phyloP scores from a whole-genome alignment of 129 eudicot species.

The Arctium minus region DNA sequence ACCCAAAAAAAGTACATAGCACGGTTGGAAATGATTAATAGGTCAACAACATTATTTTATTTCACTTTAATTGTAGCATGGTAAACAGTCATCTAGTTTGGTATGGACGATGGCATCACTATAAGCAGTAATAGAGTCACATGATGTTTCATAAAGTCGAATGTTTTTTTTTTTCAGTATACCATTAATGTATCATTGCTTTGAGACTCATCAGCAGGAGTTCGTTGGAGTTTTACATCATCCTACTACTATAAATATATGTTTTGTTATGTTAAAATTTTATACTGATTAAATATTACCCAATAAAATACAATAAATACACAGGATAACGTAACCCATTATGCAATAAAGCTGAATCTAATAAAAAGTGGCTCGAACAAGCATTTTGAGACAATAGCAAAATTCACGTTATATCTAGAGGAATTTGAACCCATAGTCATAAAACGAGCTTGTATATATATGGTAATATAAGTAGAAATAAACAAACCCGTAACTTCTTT shows the following conservation, averaged over 20 bases:
- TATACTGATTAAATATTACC: not conserved
- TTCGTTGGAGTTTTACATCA: not conserved
- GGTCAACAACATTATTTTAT: not conserved
- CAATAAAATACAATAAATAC: not conserved
- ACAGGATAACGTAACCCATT: not conserved
- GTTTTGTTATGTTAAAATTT: not conserved
- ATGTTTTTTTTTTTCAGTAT: not conserved
- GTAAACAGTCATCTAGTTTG: not conserved
- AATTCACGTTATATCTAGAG: not conserved
- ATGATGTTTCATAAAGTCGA: not conserved
- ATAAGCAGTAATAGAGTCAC: not conserved
- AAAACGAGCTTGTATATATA: not conserved
- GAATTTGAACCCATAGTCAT: not conserved
- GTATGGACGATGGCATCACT: not conserved
- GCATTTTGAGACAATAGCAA: not conserved
- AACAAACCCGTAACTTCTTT: not conserved
- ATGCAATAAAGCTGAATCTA: slow-evolving; percentile 10
- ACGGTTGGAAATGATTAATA: not conserved
- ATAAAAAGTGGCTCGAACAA: slow-evolving; percentile 6
- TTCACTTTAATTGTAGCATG: not conserved
- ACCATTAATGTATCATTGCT: not conserved
- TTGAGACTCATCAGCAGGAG: not conserved
- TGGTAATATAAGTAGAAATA: not conserved
- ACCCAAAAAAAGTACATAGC: no score
- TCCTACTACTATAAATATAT: not conserved